A percentile compares a stretch with the other conserved stretches of the same genome.
Evolutionary conservation across 331 rosid species (phyloP).

Genomic region (Dryas integrifolia): DNA sequence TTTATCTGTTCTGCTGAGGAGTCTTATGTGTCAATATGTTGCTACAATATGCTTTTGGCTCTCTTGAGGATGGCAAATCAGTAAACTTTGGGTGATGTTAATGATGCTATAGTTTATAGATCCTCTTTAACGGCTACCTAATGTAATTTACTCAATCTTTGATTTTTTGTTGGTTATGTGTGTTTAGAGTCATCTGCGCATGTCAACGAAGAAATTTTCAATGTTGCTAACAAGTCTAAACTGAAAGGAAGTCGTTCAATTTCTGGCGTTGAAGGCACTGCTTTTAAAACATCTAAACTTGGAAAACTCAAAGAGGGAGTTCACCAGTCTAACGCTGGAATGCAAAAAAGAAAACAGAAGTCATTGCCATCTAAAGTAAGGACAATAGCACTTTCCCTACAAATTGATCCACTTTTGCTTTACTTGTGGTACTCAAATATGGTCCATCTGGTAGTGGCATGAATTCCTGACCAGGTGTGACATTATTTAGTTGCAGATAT

Average conservation of each 20-base stretch:
- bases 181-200: constrained; percentile 57
- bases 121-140: constrained; percentile 9
- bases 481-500: constrained; percentile 43
- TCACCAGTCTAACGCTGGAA: constrained; percentile 41
- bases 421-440: neutral
- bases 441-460: constrained; percentile 24
- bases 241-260: constrained; percentile 41
- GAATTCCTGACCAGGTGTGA: constrained; percentile 29
- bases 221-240: constrained; percentile 44
- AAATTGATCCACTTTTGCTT: constrained; percentile 9
- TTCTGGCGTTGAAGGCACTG: constrained; percentile 39
- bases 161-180: constrained; percentile 26
- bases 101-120: neutral
- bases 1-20: neutral
- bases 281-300: constrained; percentile 35
- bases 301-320: constrained; percentile 47
- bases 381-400: constrained; percentile 21
- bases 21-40: neutral
- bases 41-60: neutral
- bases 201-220: constrained; percentile 46
- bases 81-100: constrained; percentile 10
- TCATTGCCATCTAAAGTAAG: constrained; percentile 51
- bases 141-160: constrained; percentile 23
- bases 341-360: constrained; percentile 61
- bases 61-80: neutral